Base-by-base conservation (phyloP, 1,284 basidiomycete species). In the Ganoderma leucocontextum region DNA sequence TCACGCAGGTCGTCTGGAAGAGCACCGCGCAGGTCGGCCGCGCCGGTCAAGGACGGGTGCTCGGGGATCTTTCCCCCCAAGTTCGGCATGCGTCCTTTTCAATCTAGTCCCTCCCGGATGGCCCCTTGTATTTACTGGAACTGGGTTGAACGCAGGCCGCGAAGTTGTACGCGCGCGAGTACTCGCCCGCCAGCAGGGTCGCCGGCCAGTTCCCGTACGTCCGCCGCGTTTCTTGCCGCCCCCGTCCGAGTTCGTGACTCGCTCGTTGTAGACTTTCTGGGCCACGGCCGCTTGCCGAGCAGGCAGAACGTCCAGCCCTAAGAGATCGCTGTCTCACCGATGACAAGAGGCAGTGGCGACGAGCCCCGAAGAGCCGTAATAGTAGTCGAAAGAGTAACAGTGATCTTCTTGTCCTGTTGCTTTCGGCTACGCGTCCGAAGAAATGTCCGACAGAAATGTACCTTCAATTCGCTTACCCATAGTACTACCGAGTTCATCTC, bases 1-100 rank as follows among this genome's bases (percentile, higher is more conserved):
- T 89, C 75, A 93, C 91, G 7, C 91, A 93, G 78, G 77, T 79
- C 59, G 90, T 93, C 2, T 93, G 91, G 91, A 91, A 92, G 78
- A 82, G 77, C 9, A 85, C 86, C 13, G 86, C 83, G 0, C 80
- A 90, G 70, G 80, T 92, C 38, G 91, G 90, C 36, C 92, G 90
- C 76, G 90, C 88, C 33, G 80, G 80, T 86, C 49, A 78, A 82
- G 64, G 72, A 77, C 29, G 29, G 29, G 15, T 90, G 88, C 78
- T 78, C 76, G 72, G 85, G 85, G 36, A 87, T 90, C 67, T 87
- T 90, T 75, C 77, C 74, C 35, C 62, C 85, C 35, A 83, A 79
- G 60, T 88, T 82, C 73, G 87, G 86, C 67, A 88, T 90, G 75
- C 66, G 86, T 83, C 12, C 9, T 22, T 1, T 29, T 29, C 29